These are phyloP conservation scores for Backusella morwellensis DNA, from an alignment of 192 early-diverging fungal genomes.

Conservation along the genomic window DNA sequence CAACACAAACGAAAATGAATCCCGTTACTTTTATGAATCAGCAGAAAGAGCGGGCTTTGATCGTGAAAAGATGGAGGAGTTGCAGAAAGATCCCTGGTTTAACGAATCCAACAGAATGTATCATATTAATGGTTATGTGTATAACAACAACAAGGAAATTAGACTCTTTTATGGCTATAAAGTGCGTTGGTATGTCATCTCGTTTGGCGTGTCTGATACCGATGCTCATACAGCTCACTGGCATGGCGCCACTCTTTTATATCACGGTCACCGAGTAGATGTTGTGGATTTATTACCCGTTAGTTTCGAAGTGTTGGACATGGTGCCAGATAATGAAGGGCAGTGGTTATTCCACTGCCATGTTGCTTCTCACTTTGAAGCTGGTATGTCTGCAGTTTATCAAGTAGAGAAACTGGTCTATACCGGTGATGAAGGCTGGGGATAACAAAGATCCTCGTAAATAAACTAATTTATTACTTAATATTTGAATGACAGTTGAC, in stretches of 20 bases:
- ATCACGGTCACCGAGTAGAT: constrained; percentile 40
- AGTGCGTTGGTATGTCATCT: constrained; percentile 32
- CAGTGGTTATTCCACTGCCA: constrained; percentile 49
- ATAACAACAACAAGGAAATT: constrained; percentile 35
- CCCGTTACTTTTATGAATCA: constrained; percentile 20
- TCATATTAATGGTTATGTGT: constrained; percentile 38
- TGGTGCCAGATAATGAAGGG: constrained; percentile 44
- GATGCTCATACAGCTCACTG: constrained; percentile 38
- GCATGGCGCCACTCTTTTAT: constrained; percentile 41
- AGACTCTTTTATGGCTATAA: constrained; percentile 16
- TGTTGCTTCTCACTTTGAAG: constrained; percentile 38
- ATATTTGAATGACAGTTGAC: neutral
- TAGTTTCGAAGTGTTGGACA: constrained; percentile 35
- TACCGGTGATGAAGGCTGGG: constrained; percentile 37
- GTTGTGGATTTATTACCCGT: constrained; percentile 39
- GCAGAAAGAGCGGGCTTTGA: constrained; percentile 11
- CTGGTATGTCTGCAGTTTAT: constrained; percentile 44
- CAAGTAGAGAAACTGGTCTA: constrained; percentile 34
- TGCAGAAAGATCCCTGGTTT: constrained; percentile 19
- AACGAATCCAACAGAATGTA: constrained; percentile 40
- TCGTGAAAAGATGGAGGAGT: neutral
- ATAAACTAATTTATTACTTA: neutral
- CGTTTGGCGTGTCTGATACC: constrained; percentile 14
- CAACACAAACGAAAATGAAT: constrained; percentile 29
- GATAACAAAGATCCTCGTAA: neutral